phyloP scores from a whole-genome alignment of 2,329 filamentous ascomycete genomes.

The Fusarium protoensiforme region DNA sequence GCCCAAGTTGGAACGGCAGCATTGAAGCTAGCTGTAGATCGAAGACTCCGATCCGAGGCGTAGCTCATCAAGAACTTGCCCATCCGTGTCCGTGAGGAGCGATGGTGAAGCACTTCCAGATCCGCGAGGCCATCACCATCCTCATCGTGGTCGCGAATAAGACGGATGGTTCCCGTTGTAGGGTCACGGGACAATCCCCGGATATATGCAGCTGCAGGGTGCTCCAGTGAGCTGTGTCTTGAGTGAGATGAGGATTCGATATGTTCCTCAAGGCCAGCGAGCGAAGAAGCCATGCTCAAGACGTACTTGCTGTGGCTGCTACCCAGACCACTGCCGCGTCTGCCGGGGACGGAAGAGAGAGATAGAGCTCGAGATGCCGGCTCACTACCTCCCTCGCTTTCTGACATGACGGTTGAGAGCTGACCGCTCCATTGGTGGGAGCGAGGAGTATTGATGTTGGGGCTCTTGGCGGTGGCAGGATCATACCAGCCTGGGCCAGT shows the following conservation, averaged over 20 bases:
- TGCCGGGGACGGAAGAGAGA: slow-evolving; percentile 53
- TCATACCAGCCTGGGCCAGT: slow-evolving; percentile 38
- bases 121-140: slow-evolving; percentile 73
- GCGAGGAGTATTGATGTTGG: slow-evolving; percentile 38
- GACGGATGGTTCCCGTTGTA: slow-evolving; percentile 51
- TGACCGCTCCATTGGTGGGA: slow-evolving; percentile 73
- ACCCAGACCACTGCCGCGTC: slow-evolving; percentile 61
- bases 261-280: slow-evolving; percentile 57
- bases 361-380: slow-evolving; percentile 62
- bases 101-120: slow-evolving; percentile 62
- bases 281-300: slow-evolving; percentile 67
- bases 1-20: slow-evolving; percentile 66
- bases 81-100: slow-evolving; percentile 66
- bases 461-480: slow-evolving; percentile 14
- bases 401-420: slow-evolving; percentile 72
- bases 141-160: slow-evolving; percentile 70
- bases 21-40: slow-evolving; percentile 63
- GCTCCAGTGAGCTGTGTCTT: slow-evolving; percentile 60
- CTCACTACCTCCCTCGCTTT: slow-evolving; percentile 66
- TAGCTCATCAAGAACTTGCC: slow-evolving; percentile 61
- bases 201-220: slow-evolving; percentile 58
- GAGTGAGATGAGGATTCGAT: slow-evolving; percentile 50
- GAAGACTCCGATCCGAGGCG: slow-evolving; percentile 63
- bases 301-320: slow-evolving; percentile 65
- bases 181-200: slow-evolving; percentile 51